These are phyloP conservation scores for Raphanus hybrid DNA, from an alignment of 441 rosid species.

Conservation along the genomic window DNA sequence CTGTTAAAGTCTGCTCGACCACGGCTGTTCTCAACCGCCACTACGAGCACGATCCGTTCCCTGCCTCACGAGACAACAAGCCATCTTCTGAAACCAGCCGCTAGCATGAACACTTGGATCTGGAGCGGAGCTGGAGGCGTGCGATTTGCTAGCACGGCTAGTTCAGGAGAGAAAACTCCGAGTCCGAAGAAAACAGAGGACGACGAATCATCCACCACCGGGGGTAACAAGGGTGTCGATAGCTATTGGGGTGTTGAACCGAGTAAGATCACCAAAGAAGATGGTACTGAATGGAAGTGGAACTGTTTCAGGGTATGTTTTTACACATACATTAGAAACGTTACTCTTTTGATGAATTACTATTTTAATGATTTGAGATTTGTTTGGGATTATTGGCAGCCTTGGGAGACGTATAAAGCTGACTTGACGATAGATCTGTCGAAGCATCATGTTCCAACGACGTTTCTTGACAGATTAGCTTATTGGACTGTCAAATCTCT, in stretches of 20 bases:
- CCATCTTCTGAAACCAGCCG: slow-evolving; percentile 9
- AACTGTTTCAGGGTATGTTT: slow-evolving; percentile 2
- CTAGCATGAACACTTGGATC: background rate
- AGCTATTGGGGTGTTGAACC: slow-evolving; percentile 7
- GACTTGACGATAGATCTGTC: background rate
- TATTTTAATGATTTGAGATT: background rate
- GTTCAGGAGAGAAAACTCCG: background rate
- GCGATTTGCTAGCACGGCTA: background rate
- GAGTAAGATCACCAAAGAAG: background rate
- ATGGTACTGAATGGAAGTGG: slow-evolving; percentile 4
- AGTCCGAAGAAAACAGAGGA: background rate
- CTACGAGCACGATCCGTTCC: slow-evolving; percentile 12
- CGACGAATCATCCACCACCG: background rate
- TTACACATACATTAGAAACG: background rate
- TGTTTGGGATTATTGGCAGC: background rate
- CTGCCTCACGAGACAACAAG: slow-evolving; percentile 29
- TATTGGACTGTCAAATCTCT: background rate
- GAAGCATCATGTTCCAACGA: background rate
- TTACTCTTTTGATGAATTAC: background rate
- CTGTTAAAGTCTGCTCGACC: slow-evolving; percentile 36
- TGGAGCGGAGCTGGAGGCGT: background rate
- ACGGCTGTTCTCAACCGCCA: slow-evolving; percentile 36
- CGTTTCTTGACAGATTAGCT: background rate
- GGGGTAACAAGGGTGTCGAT: background rate
- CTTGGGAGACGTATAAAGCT: slow-evolving; percentile 3